Evolutionary conservation across 2,329 filamentous ascomycete species (phyloP), one percentile per base, ranked within the genome.

Genomic region (Xylariaceae sp.): DNA sequence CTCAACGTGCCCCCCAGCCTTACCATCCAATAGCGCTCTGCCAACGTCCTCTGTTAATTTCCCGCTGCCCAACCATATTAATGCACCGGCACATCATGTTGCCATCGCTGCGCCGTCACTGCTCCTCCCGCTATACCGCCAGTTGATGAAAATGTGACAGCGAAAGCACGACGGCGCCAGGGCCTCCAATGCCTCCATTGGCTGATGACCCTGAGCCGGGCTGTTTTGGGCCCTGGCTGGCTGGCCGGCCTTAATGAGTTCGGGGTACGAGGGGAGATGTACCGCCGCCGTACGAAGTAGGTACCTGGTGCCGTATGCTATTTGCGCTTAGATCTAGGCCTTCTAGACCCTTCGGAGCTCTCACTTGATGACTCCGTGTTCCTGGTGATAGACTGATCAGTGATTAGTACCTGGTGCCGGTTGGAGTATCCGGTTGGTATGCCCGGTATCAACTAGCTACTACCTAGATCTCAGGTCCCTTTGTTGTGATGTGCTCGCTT

Each of bases 1-100:
- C 23, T 30, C 23, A 59, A 61, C 61, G 57, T 51, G 53, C 57
- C 30, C 57, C 30, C 57, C 23, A 58, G 59, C 53, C 54, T 47
- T 39, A 52, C 45, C 39, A 37, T 62, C 58, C 58, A 59, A 59
- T 64, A 63, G 65, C 60, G 60, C 60, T 47, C 39, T 59, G 58
- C 62, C 61, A 68, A 51, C 56, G 61, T 64, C 64, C 13, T 65
- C 47, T 67, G 64, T 58, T 67, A 71, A 70, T 71, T 64, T 70
- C 69, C 68, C 68, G 57, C 59, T 53, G 60, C 57, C 67, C 55
- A 67, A 62, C 62, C 57, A 41, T 9, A 41, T 61, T 55, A 55
- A 64, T 58, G 56, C 61, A 61, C 64, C 64, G 23, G 67, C 65
- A 61, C 63, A 61, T 66, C 66, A 64, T 63, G 49, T n/a, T 15